Evolutionary conservation across 2,329 filamentous ascomycete species (phyloP).

Genomic region (Colletotrichum tropicale): DNA sequence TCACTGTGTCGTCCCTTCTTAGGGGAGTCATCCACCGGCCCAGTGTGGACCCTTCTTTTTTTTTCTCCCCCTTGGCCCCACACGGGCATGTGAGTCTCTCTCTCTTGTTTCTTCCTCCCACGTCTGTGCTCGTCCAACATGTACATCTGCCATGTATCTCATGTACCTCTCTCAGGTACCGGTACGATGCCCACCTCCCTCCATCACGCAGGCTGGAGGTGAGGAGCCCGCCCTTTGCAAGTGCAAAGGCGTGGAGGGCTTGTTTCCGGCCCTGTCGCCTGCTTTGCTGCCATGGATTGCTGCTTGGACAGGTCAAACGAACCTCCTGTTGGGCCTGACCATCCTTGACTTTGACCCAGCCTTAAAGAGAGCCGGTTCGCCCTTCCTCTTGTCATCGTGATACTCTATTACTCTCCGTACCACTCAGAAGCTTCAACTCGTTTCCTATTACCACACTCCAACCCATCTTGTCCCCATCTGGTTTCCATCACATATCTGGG

Average conservation of each 20-base stretch:
- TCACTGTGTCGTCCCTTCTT: background rate
- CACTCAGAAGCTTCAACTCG: background rate
- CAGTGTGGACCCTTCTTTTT: background rate
- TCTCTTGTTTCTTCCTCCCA: background rate
- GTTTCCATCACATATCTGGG: background rate
- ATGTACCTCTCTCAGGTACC: constrained; percentile 17
- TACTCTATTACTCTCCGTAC: background rate
- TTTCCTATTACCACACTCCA: background rate
- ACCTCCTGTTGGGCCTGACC: background rate
- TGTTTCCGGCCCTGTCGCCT: constrained; percentile 2
- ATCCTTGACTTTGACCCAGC: constrained; percentile 9
- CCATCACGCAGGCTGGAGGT: constrained; percentile 1
- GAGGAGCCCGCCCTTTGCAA: constrained; percentile 14
- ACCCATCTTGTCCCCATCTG: background rate
- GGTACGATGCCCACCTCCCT: constrained; percentile 17
- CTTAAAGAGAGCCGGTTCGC: constrained; percentile 16
- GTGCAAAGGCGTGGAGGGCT: constrained; percentile 4
- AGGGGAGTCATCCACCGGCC: background rate
- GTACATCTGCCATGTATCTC: background rate
- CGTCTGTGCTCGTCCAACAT: background rate
- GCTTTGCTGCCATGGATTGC: background rate
- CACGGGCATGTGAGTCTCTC: background rate
- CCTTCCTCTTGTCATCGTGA: background rate
- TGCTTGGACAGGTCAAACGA: background rate
- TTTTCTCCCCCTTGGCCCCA: background rate